These are phyloP conservation scores for Spathaspora gorwiae DNA, from an alignment of 805 yeast species.

Conservation along the genomic window DNA sequence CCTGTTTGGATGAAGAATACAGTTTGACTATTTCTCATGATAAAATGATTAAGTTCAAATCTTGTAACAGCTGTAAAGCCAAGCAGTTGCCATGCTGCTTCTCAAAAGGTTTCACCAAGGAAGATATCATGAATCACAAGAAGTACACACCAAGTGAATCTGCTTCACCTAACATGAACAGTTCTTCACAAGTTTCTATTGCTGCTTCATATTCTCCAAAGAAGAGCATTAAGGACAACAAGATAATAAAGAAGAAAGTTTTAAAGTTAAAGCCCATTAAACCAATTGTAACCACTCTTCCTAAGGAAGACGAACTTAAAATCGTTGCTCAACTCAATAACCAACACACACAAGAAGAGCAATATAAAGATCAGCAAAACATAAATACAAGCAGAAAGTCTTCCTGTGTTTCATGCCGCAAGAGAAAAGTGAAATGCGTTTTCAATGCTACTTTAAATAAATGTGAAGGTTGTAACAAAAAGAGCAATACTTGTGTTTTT, in stretches of 20 bases:
- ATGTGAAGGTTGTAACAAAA: constrained; percentile 40
- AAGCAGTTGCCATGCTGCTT: constrained; percentile 48
- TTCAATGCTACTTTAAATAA: constrained; percentile 22
- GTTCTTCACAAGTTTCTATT: neutral
- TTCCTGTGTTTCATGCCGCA: constrained; percentile 37
- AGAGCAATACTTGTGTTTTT: constrained; percentile 31
- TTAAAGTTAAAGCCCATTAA: constrained; percentile 1
- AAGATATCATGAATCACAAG: constrained; percentile 44
- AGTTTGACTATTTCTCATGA: constrained; percentile 16
- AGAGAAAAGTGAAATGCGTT: constrained; percentile 41
- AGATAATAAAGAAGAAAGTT: constrained; percentile 1
- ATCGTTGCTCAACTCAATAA: neutral
- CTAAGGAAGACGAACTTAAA: neutral
- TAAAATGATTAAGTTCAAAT: constrained; percentile 45
- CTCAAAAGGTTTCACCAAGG: constrained; percentile 63
- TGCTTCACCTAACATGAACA: neutral
- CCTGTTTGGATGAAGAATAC: constrained; percentile 4
- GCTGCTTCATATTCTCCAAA: constrained; percentile 9
- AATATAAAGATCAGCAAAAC: neutral
- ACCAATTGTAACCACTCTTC: neutral
- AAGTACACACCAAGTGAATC: constrained; percentile 14
- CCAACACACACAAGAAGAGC: neutral
- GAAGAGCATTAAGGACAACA: constrained; percentile 11
- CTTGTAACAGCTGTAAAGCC: constrained; percentile 52
- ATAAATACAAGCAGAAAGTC: constrained; percentile 22